Percentiles rank a stretch among this genome's conserved stretches.
Conservation (phyloP, 2,329 filamentous ascomycete species). For the Fusarium solani-melongenae region DNA sequence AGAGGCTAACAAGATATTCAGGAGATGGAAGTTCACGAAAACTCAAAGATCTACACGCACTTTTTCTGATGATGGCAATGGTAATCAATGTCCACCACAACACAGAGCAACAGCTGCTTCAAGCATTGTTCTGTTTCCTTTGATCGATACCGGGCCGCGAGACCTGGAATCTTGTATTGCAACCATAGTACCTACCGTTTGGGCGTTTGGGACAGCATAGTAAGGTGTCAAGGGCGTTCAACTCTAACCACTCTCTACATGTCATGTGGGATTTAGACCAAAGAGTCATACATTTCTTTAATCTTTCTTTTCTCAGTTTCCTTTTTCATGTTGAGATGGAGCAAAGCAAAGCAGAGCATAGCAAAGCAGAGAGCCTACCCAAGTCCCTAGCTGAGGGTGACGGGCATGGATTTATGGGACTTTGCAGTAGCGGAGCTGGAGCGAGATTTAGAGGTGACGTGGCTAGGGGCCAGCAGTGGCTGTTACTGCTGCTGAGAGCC, state of each 20-base stretch:
- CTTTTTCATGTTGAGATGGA: slow-evolving; percentile 32
- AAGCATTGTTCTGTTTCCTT: slow-evolving; percentile 42
- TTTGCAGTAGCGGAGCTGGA: slow-evolving; percentile 29
- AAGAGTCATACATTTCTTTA: slow-evolving; percentile 53
- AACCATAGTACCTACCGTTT: slow-evolving; percentile 59
- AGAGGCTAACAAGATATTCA: slow-evolving; percentile 59
- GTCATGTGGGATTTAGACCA: slow-evolving; percentile 51
- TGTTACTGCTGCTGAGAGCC: slow-evolving; percentile 25
- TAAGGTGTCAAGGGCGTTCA: slow-evolving; percentile 67
- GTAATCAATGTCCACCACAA: slow-evolving; percentile 40
- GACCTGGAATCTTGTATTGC: slow-evolving; percentile 61
- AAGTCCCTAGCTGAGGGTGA: slow-evolving; percentile 11
- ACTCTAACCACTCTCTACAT: slow-evolving; percentile 51
- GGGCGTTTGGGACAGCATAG: slow-evolving; percentile 69
- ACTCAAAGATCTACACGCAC: slow-evolving; percentile 99
- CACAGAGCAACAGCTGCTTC: slow-evolving; percentile 39
- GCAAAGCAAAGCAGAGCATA: slow-evolving; percentile 2
- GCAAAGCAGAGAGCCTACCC: background rate
- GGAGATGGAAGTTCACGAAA: slow-evolving; percentile 99
- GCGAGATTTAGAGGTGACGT: slow-evolving; percentile 31
- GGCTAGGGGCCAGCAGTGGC: slow-evolving; percentile 29
- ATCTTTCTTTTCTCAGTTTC: slow-evolving; percentile 40
- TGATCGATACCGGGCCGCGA: slow-evolving; percentile 36
- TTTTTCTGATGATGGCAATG: slow-evolving; percentile 82
- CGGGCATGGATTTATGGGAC: slow-evolving; percentile 30